Evolutionary conservation across 345 rosid species (phyloP).

Genomic region (Salix suchowensis): DNA sequence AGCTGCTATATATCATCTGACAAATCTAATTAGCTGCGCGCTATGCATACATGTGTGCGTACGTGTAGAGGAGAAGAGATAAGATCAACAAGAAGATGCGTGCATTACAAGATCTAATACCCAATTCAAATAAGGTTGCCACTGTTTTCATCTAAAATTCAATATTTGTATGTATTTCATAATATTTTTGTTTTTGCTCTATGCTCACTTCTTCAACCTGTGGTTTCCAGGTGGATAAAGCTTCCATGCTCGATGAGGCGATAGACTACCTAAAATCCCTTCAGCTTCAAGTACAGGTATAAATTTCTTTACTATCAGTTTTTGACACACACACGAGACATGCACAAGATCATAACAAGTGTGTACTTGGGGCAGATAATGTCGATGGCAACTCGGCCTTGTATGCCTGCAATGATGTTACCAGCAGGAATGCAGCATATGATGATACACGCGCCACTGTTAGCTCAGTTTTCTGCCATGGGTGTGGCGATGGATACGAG

Average conservation of each 20-base stretch:
- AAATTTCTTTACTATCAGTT: not conserved
- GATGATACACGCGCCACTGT: conserved; percentile 15
- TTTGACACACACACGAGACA: not conserved
- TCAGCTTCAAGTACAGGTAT: conserved; percentile 79
- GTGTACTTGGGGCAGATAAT: conserved; percentile 39
- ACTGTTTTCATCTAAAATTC: not conserved
- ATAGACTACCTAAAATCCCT: conserved; percentile 63
- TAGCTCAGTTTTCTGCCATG: conserved; percentile 28
- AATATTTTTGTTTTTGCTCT: not conserved
- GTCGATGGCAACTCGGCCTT: conserved; percentile 44
- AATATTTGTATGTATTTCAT: too few relatives aligned
- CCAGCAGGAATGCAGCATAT: conserved; percentile 33
- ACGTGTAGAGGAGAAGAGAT: conserved; percentile 49
- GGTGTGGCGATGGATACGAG: conserved; percentile 29
- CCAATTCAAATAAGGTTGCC: conserved; percentile 62
- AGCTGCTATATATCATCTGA: not conserved
- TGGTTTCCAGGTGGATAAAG: conserved; percentile 48
- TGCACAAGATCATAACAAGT: not conserved
- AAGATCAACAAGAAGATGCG: conserved; percentile 67
- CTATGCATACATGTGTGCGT: not conserved
- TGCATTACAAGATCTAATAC: conserved; percentile 55
- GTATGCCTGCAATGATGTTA: conserved; percentile 40
- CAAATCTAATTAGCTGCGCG: not conserved
- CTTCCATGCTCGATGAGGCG: conserved; percentile 60
- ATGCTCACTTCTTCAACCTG: not conserved